Percentiles rank a stretch among this genome's conserved stretches.
phyloP scores from a whole-genome alignment of 495 filamentous ascomycete species.

The Penicillium chermesinum region DNA sequence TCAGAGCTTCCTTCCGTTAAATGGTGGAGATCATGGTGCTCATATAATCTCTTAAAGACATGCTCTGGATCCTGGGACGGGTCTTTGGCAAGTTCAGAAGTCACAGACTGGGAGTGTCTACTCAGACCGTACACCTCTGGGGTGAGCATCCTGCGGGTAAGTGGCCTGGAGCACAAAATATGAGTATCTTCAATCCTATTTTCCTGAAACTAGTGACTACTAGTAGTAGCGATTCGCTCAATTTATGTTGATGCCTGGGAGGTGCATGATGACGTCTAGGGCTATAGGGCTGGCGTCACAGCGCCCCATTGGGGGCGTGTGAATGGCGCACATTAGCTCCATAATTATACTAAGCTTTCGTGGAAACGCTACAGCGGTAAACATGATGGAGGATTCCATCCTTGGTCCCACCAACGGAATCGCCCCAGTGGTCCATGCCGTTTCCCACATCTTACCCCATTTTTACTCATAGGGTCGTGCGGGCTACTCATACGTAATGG shows the following conservation, averaged over 20 bases:
- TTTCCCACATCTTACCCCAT: too few species aligned
- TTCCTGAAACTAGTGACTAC: too few species aligned
- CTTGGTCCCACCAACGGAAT: not conserved
- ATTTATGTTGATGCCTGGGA: not conserved
- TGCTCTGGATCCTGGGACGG: conserved; percentile 47
- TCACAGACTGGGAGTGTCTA: conserved; percentile 48
- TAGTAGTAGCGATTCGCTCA: too few species aligned
- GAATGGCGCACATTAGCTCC: not conserved
- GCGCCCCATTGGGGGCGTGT: not conserved
- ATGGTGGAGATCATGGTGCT: conserved; percentile 15
- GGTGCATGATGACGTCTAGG: not conserved
- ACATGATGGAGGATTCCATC: too few species aligned
- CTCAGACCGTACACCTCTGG: conserved; percentile 47
- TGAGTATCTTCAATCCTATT: too few species aligned
- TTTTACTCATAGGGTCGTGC: too few species aligned
- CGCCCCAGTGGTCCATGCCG: not conserved
- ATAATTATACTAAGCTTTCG: not conserved
- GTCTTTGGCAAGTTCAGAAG: conserved; percentile 49
- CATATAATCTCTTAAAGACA: conserved; percentile 52
- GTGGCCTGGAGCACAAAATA: not conserved
- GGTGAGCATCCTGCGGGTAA: too few species aligned
- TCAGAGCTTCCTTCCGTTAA: conserved; percentile 1
- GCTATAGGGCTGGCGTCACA: not conserved
- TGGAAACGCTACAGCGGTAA: not conserved
- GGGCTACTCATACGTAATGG: too few species aligned